phyloP scores from a whole-genome alignment of 2,329 filamentous ascomycete genomes.

The Fusarium brachygibbosum region DNA sequence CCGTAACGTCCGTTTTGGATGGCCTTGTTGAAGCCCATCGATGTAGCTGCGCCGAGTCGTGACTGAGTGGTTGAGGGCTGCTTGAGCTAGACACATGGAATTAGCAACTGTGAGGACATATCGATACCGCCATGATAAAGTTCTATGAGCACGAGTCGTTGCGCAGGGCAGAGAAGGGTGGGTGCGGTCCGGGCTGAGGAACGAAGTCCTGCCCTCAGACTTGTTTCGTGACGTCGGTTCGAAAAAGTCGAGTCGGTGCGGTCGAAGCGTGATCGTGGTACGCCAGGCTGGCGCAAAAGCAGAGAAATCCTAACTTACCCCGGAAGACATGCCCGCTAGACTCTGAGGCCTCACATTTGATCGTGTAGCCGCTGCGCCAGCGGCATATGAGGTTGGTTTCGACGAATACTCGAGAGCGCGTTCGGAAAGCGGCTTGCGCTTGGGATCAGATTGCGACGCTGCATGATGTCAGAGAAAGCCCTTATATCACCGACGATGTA shows the following conservation, averaged over 20 bases:
- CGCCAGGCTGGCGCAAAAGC: background rate
- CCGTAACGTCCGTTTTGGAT: slow-evolving; percentile 67
- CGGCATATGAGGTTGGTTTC: slow-evolving; percentile 54
- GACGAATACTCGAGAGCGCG: slow-evolving; percentile 65
- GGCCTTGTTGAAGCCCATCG: slow-evolving; percentile 68
- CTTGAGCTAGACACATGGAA: slow-evolving; percentile 51
- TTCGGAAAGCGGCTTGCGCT: slow-evolving; percentile 71
- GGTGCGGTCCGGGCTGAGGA: background rate
- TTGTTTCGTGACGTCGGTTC: background rate
- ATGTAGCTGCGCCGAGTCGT: slow-evolving; percentile 56
- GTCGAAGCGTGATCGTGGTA: background rate
- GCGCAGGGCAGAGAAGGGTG: background rate
- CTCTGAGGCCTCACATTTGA: slow-evolving; percentile 62
- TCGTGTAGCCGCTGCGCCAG: slow-evolving; percentile 59
- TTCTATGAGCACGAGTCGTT: background rate
- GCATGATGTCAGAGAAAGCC: slow-evolving; percentile 31
- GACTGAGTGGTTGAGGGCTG: slow-evolving; percentile 51
- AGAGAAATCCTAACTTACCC: slow-evolving; percentile 44
- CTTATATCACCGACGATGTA: background rate
- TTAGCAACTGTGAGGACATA: slow-evolving; percentile 15
- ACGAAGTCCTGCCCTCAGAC: background rate
- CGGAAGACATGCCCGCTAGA: slow-evolving; percentile 51
- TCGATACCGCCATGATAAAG: background rate
- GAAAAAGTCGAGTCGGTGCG: background rate
- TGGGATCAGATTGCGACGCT: slow-evolving; percentile 69